Evolutionary conservation across 345 rosid species (phyloP), one percentile per base, ranked within the genome.

Genomic region (Clausena lansium): DNA sequence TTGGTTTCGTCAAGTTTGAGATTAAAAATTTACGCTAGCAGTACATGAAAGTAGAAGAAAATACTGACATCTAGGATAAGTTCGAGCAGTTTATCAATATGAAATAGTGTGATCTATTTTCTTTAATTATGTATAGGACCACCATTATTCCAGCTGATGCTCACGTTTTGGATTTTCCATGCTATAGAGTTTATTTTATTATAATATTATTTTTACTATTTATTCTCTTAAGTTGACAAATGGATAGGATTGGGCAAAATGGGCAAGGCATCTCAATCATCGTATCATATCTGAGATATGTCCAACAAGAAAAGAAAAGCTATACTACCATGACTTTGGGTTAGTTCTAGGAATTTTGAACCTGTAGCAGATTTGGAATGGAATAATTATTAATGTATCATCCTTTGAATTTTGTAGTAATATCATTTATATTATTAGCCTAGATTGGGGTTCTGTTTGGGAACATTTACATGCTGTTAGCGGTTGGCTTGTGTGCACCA

Each of bases 331-430:
- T 32, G 27, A 41, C 10, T 41, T 45, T 24, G n/a, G 72, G 35
- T 22, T 68, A 68, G 72, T 68, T 41, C 72, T 68, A 68, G 55
- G 27, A 45, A 68, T 25, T 41, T 15, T 38, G 54, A 59, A 73
- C 55, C 55, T 38, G 9, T 15, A 25, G 52, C 5, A 13, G 59
- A 25, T 24, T 38, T 58, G 66, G 67, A 59, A 25, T 3, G 47
- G 7, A 45, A 69, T 36, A 38, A 32, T 10, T 73, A 25, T 73
- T 19, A 39, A 17, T 38, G 67, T 25, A 38, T 73, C 52, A 22
- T 24, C 76, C 58, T 57, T 57, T 58, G 54, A 4, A n/a, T 57
- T 55, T 14, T 5, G 2, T 35, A 6, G 52, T 55, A 54, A 52
- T 54, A 72, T 30, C 36, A 30, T 17, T 28, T 54, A 33, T 30